Base-by-base conservation (phyloP, 805 yeast genomes). In the Kazachstania bromeliacearum region DNA sequence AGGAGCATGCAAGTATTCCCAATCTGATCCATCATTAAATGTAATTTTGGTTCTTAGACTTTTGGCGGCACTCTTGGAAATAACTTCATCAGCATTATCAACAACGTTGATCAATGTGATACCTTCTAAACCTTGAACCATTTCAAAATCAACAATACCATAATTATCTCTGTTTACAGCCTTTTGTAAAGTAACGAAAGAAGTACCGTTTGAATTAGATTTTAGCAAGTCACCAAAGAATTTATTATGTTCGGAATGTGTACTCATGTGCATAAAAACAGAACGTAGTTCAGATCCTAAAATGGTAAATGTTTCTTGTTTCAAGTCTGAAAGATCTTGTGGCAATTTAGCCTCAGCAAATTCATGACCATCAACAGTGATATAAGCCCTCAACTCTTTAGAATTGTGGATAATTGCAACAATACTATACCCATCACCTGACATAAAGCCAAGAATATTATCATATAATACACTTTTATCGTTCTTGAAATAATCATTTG, bases 111-210 rank as follows among this genome's bases (percentile, higher is more conserved):
- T 71, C 7, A 88, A 45, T 1, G 85, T 69, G 2, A 87, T 78
- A 29, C 98, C 98, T 59, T 89, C 96, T 14, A 88, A 59, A 5
- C 82, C 81, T 47, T 76, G 79, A 47, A 87, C 66, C 46, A 79
- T 77, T 52, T 92, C 97, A 58, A 79, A 89, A 60, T 89, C 98
- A 36, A 85, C 95, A 60, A 59, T 87, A 0, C 96, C 97, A 3
- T 45, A 48, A 4, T 43, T 40, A 45, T 87, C 75, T 46, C 96
- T 69, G 58, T 88, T 92, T 13, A 85, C 96, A 38, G 73, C 61
- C 7, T 69, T 71, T 41, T 81, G 66, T 2, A 87, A 64, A 26
- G 76, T 62, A 2, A 81, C 85, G 53, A 84, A 88, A 5, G 81
- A 74, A 0, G 96, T 85, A 42, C 98, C 98, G 48, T 85, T 85